phyloP scores from a whole-genome alignment of 2,329 filamentous ascomycete species.

The Tricladium varicosporioides region DNA sequence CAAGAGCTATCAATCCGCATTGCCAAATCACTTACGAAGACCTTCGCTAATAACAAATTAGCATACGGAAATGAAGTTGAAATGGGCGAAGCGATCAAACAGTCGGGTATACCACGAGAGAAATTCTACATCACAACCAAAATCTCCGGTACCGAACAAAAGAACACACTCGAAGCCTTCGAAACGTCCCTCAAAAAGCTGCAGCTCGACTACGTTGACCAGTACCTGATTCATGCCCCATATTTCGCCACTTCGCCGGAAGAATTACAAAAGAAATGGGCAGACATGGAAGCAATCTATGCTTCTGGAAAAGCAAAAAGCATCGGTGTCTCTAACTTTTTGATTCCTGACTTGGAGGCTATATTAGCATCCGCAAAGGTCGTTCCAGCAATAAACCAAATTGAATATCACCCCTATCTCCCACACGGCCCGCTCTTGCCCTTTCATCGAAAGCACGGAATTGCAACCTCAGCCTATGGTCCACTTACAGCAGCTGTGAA shows the following conservation, averaged over 20 bases:
- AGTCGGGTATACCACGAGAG: constrained; percentile 61
- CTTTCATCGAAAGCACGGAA: constrained; percentile 56
- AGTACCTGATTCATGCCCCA: constrained; percentile 64
- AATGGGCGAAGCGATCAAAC: constrained; percentile 69
- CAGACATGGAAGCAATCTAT: constrained; percentile 63
- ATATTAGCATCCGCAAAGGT: constrained; percentile 58
- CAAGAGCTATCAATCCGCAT: constrained; percentile 36
- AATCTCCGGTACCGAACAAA: constrained; percentile 38
- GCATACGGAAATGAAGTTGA: constrained; percentile 66
- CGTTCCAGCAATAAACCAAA: constrained; percentile 72
- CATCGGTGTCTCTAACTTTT: constrained; percentile 79
- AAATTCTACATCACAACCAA: constrained; percentile 69
- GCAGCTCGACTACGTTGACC: constrained; percentile 68
- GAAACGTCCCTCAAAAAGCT: constrained; percentile 60
- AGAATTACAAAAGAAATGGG: constrained; percentile 59
- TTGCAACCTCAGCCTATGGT: constrained; percentile 54
- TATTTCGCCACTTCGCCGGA: constrained; percentile 47
- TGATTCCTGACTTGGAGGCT: constrained; percentile 52
- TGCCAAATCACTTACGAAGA: neutral
- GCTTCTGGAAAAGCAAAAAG: constrained; percentile 62
- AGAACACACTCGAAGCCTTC: constrained; percentile 48
- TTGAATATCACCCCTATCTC: constrained; percentile 76
- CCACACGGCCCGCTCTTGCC: constrained; percentile 53
- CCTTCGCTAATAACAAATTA: constrained; percentile 26
- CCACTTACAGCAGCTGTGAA: constrained; percentile 52